These are phyloP conservation scores for Haematococcus sp. DNA, from an alignment of 139 green algal species.

Conservation along the genomic window DNA sequence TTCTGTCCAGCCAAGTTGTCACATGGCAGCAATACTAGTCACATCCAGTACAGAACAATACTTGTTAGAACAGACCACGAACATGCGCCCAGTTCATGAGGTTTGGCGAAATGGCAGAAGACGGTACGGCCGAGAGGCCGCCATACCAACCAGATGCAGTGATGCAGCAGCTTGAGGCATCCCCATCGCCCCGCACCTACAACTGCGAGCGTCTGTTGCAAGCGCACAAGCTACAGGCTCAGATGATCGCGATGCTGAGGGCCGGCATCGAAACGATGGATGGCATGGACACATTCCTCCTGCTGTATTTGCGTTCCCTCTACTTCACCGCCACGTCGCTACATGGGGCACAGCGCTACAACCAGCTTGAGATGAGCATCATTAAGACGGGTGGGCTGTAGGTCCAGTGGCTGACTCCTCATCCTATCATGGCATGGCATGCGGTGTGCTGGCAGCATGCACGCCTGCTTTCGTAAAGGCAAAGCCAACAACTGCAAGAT, in stretches of 20 bases:
- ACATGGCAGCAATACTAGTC: too few relatives aligned
- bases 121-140: background rate
- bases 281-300: background rate
- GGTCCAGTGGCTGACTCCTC: too few relatives aligned
- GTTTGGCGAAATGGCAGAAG: too few relatives aligned
- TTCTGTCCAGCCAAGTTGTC: too few relatives aligned
- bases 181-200: background rate
- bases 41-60: too few relatives aligned
- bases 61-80: too few relatives aligned
- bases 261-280: background rate
- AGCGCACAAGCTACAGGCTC: background rate
- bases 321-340: background rate
- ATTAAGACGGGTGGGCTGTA: background rate
- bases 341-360: background rate
- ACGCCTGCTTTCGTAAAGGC: too few relatives aligned
- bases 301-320: slow-evolving; percentile 1
- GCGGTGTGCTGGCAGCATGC: too few relatives aligned
- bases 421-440: too few relatives aligned
- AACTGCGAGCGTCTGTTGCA: slow-evolving; percentile 1
- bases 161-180: background rate
- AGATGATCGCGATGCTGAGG: background rate
- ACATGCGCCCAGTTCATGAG: too few relatives aligned
- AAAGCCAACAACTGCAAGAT: too few relatives aligned
- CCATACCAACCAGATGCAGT: slow-evolving; percentile 10
- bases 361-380: background rate